phyloP scores from a whole-genome alignment of 1,284 basidiomycete species.

The Sporisorium exsertum region DNA sequence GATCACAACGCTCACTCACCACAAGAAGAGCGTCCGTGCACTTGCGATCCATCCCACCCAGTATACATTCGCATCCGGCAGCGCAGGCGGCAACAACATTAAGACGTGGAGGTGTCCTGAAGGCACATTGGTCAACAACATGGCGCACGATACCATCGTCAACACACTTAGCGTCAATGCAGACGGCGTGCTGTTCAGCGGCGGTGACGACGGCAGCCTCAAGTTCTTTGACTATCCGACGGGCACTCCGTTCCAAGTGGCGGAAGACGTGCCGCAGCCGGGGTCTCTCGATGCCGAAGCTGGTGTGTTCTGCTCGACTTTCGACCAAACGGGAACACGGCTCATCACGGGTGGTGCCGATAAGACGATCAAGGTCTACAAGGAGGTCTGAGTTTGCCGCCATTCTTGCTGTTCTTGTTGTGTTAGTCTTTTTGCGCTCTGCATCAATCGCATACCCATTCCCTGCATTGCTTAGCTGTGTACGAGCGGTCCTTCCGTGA shows the following conservation, averaged over 20 bases:
- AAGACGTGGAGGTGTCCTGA: slow-evolving; percentile 99
- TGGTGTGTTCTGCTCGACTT: slow-evolving; percentile 89
- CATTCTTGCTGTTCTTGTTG: neutral
- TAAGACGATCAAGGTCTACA: slow-evolving; percentile 75
- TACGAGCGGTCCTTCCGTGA: neutral
- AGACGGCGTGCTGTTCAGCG: slow-evolving; percentile 96
- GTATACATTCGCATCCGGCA: slow-evolving; percentile 87
- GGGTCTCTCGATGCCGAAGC: slow-evolving; percentile 96
- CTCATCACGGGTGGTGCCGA: slow-evolving; percentile 94
- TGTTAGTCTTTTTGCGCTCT: neutral
- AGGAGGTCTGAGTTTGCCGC: slow-evolving; percentile 31
- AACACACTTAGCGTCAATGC: slow-evolving; percentile 94
- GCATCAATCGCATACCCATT: slow-evolving; percentile 5
- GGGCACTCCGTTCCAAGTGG: slow-evolving; percentile 91
- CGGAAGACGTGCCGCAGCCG: slow-evolving; percentile 94
- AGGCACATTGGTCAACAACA: slow-evolving; percentile 93
- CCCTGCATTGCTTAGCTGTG: neutral
- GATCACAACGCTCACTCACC: slow-evolving; percentile 93
- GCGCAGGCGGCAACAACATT: slow-evolving; percentile 96
- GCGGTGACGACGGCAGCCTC: slow-evolving; percentile 70
- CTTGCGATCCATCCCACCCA: slow-evolving; percentile 94
- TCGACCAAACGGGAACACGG: slow-evolving; percentile 93
- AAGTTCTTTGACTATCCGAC: slow-evolving; percentile 81
- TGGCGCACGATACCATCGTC: slow-evolving; percentile 95
- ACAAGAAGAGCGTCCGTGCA: slow-evolving; percentile 95